Evolutionary conservation across 163 green algal genomes (phyloP).

Genomic region (Trebouxiophyceae sp.): DNA sequence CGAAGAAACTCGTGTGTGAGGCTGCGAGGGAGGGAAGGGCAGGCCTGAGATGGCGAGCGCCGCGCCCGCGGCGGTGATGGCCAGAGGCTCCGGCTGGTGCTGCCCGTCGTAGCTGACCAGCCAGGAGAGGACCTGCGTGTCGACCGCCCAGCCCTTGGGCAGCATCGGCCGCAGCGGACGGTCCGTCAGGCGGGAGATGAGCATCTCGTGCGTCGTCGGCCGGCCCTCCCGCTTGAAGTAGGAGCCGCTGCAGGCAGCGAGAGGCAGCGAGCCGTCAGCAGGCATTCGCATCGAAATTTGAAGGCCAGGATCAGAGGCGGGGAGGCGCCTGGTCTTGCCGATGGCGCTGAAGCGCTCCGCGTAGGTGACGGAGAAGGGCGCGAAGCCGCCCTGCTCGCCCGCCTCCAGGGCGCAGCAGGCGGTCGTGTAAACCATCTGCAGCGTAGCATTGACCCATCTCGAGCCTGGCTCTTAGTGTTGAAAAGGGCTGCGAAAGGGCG

Average conservation of each 20-base stretch:
- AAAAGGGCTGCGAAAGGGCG: not conserved
- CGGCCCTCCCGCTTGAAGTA: constrained; percentile 86
- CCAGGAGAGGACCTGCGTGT: constrained; percentile 91
- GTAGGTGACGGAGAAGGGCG: constrained; percentile 86
- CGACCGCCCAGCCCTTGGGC: constrained; percentile 71
- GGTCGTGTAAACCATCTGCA: constrained; percentile 84
- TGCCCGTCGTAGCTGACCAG: constrained; percentile 82
- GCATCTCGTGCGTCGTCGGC: constrained; percentile 68
- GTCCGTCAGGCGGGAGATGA: constrained; percentile 86
- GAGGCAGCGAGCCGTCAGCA: not conserved
- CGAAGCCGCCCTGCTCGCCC: constrained; percentile 65
- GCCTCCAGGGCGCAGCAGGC: constrained; percentile 59
- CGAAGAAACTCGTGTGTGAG: too few species aligned
- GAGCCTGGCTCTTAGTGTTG: too few species aligned
- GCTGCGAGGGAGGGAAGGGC: not conserved
- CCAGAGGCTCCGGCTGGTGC: constrained; percentile 79
- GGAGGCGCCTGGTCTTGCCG: constrained; percentile 64
- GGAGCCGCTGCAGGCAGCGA: constrained; percentile 44
- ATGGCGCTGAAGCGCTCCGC: constrained; percentile 88
- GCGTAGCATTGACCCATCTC: too few species aligned
- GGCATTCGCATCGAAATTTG: not conserved
- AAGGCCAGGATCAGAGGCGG: not conserved
- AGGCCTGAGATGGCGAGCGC: constrained; percentile 73
- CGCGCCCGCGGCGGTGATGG: constrained; percentile 88
- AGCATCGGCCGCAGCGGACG: constrained; percentile 91